Base-by-base conservation (phyloP, 192 early-diverging fungal genomes). In the Backusella circina region DNA sequence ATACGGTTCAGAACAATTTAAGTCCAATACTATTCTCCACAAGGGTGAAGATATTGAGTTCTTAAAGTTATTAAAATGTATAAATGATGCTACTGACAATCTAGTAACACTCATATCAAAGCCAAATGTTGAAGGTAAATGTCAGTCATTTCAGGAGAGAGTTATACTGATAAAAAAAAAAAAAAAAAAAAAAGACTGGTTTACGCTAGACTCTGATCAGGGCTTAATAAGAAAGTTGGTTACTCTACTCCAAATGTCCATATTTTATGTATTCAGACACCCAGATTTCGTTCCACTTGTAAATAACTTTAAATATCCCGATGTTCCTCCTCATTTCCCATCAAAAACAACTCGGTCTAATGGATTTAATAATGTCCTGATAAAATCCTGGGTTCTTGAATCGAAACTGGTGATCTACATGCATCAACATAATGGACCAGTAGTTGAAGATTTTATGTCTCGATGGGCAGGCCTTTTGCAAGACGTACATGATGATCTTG, bases 401-500 rank as follows among this genome's bases (percentile, higher is more conserved):
- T 76, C 74, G 21, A 61, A 44, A 9, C 30, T 79, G 21, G 15
- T 75, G 4, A 61, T 61, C 12, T 61, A 28, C 23, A 61, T 61
- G 54, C 54, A 61, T 61, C 54, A 61, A 61, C 26, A 61, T 21
- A 13, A 61, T 61, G 23, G 26, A 10, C 28, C 28, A 12, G 26
- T 28, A 3, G 26, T 26, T 23, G 2, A 23, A 10, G 21, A 61
- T 13, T 28, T 50, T 57, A 71, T 71, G 35, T 10, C 28, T 21
- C 36, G 23, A 15, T 35, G 84, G 44, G 78, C 83, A 74, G 80
- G 82, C 18, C 70, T 86, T 41, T 77, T 89, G 21, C 77, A 80
- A 30, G 72, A 77, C 15, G 72, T 91, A 6, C 90, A 91, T 37
- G 87, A 91, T 50, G 87, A 88, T 61, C 78, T 91, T 39, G 90